Base-by-base conservation (phyloP, 2,329 filamentous ascomycete species). In the Acephala macrosclerotiorum region DNA sequence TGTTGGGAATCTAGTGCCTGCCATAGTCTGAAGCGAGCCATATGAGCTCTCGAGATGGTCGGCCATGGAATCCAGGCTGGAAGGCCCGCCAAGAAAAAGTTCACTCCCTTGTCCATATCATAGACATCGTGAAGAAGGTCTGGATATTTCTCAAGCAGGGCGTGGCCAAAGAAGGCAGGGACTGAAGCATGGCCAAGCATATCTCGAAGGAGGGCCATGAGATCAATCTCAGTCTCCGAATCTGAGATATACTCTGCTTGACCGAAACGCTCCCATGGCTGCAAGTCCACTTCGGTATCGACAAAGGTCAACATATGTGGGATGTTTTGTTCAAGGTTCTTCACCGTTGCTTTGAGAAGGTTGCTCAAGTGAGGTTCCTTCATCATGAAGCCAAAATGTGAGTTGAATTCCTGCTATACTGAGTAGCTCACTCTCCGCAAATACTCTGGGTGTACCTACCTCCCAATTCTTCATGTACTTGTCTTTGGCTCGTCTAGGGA, bases 231-330 rank as follows among this genome's bases (percentile, higher is more conserved):
- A 16, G 83, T 85, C 61, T 84, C 79, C 33, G 78, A 76, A 1
- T 77, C 70, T 18, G 83, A 82, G 3, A 79, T 73, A 11, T 80
- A 75, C 2, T 77, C 76, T 1, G 84, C 78, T 11, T 80, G 76
- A 20, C 79, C 82, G n/a, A 75, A 77, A 38, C 86, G 82, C 73
- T 91, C 89, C 88, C 89, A 91, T 1, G 80, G 79, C 70, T 82
- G 81, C 66, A 89, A 86, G 71, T 91, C 88, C 26, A 91, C 85
- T 2, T 83, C 78, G 20, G 86, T 88, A 8, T 82, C 79, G 42
- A 82, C 83, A 70, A 88, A 89, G 0, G 86, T 87, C 45, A 90
- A 81, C 38, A 91, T 75, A 61, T 86, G 84, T 4, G 85, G 83
- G 12, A 85, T 79, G 20, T 82, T 79, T 7, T 77, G 74, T 66